Evolutionary conservation across 2,329 filamentous ascomycete genomes (phyloP).

Genomic region (Alternaria angustiovoidea): DNA sequence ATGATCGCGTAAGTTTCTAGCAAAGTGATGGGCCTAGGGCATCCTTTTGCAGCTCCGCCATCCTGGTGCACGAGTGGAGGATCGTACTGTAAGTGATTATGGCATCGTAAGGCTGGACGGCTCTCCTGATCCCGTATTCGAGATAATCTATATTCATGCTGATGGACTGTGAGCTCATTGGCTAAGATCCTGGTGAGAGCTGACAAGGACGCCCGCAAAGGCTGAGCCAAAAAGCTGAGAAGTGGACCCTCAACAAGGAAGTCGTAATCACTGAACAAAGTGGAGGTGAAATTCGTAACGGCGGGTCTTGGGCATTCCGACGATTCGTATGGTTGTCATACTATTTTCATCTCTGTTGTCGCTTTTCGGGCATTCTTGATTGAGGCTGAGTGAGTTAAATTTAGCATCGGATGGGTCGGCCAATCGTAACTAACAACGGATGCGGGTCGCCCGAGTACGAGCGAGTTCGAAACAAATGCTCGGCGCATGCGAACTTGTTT

Average conservation of each 20-base stretch:
- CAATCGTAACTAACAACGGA: conserved; percentile 16
- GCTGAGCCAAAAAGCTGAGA: conserved; percentile 18
- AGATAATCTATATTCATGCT: conserved; percentile 14
- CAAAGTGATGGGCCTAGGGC: background rate
- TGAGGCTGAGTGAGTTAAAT: conserved; percentile 33
- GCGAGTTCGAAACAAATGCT: background rate
- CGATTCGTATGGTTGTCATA: background rate
- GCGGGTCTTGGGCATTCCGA: background rate
- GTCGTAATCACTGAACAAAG: background rate
- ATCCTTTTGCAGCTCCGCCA: conserved; percentile 13
- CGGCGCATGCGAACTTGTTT: background rate
- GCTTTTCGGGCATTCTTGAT: conserved; percentile 14
- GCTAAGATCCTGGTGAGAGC: conserved; percentile 1
- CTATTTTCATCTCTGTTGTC: conserved; percentile 7
- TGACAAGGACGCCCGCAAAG: conserved; percentile 2
- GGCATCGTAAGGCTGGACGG: conserved; percentile 16
- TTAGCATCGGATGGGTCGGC: conserved; percentile 22
- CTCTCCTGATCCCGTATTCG: conserved; percentile 8
- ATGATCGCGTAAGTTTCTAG: background rate
- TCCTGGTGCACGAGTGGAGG: conserved; percentile 5
- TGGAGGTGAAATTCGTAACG: background rate
- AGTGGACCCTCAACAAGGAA: conserved; percentile 2
- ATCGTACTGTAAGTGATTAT: conserved; percentile 13
- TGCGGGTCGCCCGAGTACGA: conserved; percentile 16
- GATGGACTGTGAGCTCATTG: conserved; percentile 11